Percentiles rank a stretch among this genome's conserved stretches.
Evolutionary conservation across 148 eudicot genomes (phyloP).

Genomic region (Vaccinium corymbosum): DNA sequence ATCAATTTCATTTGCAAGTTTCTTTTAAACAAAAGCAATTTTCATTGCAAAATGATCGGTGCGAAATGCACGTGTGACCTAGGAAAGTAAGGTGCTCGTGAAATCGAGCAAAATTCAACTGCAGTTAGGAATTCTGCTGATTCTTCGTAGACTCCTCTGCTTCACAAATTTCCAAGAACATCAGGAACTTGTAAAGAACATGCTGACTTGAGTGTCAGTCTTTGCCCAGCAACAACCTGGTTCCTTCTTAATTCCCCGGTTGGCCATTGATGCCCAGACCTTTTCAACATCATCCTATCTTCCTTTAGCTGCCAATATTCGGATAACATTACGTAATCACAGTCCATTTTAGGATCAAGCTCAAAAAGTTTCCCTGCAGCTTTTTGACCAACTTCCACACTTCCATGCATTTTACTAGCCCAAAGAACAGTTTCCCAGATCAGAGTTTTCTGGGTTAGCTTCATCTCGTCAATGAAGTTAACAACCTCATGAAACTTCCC

Average conservation of each 20-base stretch:
- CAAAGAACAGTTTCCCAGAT: constrained; percentile 46
- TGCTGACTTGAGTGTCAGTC: too few species aligned
- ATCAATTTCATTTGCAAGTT: not conserved
- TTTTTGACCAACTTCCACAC: constrained; percentile 34
- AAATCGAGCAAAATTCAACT: not conserved
- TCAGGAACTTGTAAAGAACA: not conserved
- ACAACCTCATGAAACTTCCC: constrained; percentile 39
- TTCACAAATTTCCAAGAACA: not conserved
- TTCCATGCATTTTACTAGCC: constrained; percentile 34
- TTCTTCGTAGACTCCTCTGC: not conserved
- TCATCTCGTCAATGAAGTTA: constrained; percentile 31
- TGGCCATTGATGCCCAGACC: too few species aligned
- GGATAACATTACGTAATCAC: constrained; percentile 20
- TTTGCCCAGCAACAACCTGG: too few species aligned
- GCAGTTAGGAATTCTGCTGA: not conserved
- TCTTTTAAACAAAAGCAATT: not conserved
- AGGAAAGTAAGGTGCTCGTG: not conserved
- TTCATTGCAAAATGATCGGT: not conserved
- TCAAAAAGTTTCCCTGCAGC: constrained; percentile 30
- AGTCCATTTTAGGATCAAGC: constrained; percentile 26
- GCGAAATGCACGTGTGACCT: not conserved
- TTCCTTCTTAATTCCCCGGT: too few species aligned
- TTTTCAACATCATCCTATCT: too few species aligned
- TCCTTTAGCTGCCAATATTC: constrained; percentile 21
- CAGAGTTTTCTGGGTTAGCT: constrained; percentile 27